Evolutionary conservation across 73 alveolate species (phyloP).

Genomic region (Durusdinium trenchii): DNA sequence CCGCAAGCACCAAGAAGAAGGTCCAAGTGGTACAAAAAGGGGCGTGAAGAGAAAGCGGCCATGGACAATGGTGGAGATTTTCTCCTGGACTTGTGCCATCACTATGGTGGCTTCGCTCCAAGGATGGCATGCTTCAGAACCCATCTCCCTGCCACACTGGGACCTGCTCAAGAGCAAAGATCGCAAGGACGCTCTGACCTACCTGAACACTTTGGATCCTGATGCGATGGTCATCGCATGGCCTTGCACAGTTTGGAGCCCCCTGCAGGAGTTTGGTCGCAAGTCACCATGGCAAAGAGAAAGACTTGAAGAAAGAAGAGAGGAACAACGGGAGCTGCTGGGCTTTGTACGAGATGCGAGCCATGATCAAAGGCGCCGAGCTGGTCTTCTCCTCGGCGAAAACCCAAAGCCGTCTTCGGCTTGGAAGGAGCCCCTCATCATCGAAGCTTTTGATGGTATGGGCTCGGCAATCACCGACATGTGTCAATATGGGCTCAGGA

Average conservation of each 20-base stretch:
- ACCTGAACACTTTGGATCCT: background rate
- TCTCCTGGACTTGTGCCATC: too few relatives aligned
- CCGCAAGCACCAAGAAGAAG: too few relatives aligned
- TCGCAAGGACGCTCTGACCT: background rate
- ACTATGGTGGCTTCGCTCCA: too few relatives aligned
- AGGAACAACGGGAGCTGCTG: background rate
- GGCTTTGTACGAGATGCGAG: background rate
- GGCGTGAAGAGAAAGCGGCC: background rate
- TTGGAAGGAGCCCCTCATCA: too few relatives aligned
- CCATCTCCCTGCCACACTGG: background rate
- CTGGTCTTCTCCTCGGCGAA: background rate
- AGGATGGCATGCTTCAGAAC: background rate
- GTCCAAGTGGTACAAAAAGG: too few relatives aligned
- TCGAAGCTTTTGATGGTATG: too few relatives aligned
- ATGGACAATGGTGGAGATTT: too few relatives aligned
- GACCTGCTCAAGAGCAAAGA: background rate
- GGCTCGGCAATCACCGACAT: too few relatives aligned
- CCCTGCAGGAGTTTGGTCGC: background rate
- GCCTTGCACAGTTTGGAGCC: too few relatives aligned
- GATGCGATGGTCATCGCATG: too few relatives aligned
- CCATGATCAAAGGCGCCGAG: background rate
- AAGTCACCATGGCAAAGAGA: background rate
- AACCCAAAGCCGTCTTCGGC: too few relatives aligned
- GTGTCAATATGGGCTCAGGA: too few relatives aligned
- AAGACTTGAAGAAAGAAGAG: background rate